Evolutionary conservation across 306 rosid species (phyloP), one percentile per base, ranked within the genome.

Genomic region (Corylus americana): DNA sequence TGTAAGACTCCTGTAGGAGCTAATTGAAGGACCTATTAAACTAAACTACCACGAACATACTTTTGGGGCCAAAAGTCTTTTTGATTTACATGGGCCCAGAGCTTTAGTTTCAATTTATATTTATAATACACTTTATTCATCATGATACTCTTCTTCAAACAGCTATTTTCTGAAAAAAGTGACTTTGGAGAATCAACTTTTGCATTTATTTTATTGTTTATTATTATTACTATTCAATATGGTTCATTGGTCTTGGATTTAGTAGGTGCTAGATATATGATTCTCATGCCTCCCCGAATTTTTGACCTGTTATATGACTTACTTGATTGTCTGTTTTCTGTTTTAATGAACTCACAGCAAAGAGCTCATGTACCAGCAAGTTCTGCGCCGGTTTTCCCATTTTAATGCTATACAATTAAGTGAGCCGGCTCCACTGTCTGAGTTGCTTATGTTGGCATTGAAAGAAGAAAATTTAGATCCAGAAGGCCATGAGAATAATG

Each of bases 321-420:
- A 12, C 78, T 68, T 74, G 79, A 63, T 55, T 79, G 66, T 59
- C 64, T 58, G 18, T 48, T 48, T 70, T 74, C 16, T 49, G 75
- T 49, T 45, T 55, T 74, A 55, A 64, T 85, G 55, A 66, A 70
- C 72, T 74, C 91, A 77, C 92, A 94, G 97, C 88, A 87, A 94
- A 87, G 98, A 94, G 86, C 97, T 94, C 73, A 94, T 94, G 93
- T 94, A 94, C 77, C 97, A 94, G 86, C 98, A 95, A 88, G 98
- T 88, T 84, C 79, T 92, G 75, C 89, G 86, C 73, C 94, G 96
- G 55, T 92, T 95, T 84, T 87, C 87, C 44, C 95, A 91, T 84
- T 91, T 91, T 80, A 91, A 87, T 80, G 97, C 98, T 29, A 95
- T 95, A 66, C 91, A 91, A 82, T 83, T 95, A 78, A 95, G 97